Evolutionary conservation across 768 basidiomycete genomes (phyloP), one percentile per base, ranked within the genome.

Genomic region (Rhizopogon roseolus): DNA sequence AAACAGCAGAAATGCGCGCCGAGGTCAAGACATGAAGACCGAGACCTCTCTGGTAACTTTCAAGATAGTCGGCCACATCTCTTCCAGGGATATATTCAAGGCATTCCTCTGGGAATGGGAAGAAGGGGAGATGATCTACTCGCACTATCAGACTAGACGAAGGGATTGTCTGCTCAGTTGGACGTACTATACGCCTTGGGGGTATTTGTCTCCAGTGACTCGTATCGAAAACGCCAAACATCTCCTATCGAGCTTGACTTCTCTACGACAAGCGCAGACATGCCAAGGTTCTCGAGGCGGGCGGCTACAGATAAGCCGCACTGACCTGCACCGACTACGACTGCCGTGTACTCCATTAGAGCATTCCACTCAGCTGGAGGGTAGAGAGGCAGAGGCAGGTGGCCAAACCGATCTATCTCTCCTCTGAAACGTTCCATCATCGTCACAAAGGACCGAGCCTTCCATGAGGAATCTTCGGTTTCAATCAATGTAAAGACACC

Each of bases 191-290:
- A 57, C 7, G 43, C 41, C 17, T 25, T 50, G 6, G 56, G 56
- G 13, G 56, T 57, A 46, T 57, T 57, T 2, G 44, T 50, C 25
- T 57, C 46, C 38, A 88, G 67, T 9, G 83, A 77, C 52, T 85
- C 79, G 63, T 90, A 89, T 37, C 88, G 73, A 37, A 76, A 71
- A 54, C 85, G 71, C 86, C 85, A 88, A 48, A 78, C 79, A 61
- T 87, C 79, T 0, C 87, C 86, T 25, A 87, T 75, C 17, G 79
- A 68, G 10, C 63, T 54, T 49, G 83, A 77, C 65, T 77, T 81
- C 64, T 93, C 90, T 44, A 91, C 71, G 13, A 90, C 68, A 7
- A 88, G 69, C 8, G 72, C 67, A 11, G 70, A 60, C 10, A 84
- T 65, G 38, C 71, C 80, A 7, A 85, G 68, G 4, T 68, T 68